These are phyloP conservation scores for Atkinsonella hypoxylon DNA, from an alignment of 2,329 filamentous ascomycete species.

Conservation along the genomic window DNA sequence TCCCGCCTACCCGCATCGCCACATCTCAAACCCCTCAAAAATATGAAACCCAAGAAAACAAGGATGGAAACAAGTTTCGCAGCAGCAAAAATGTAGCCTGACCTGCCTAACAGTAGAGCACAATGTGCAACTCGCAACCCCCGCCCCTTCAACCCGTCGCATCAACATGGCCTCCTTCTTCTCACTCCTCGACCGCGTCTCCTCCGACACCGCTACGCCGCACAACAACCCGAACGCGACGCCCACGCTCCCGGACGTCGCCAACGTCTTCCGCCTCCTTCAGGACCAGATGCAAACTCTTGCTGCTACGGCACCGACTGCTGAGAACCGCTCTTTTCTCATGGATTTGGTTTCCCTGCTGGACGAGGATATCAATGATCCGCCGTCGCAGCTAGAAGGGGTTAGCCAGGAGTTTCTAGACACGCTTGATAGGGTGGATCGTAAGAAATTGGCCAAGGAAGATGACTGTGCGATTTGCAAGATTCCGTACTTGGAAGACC, in stretches of 20 bases:
- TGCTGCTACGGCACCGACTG: conserved; percentile 34
- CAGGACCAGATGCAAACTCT: conserved; percentile 46
- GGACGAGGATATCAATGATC: conserved; percentile 37
- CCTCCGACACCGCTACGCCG: conserved; percentile 20
- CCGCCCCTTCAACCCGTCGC: conserved; percentile 34
- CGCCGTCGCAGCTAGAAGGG: conserved; percentile 39
- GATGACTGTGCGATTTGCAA: conserved; percentile 52
- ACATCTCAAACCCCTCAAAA: not conserved
- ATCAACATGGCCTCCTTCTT: conserved; percentile 54
- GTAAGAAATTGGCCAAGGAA: conserved; percentile 35
- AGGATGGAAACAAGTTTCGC: too few species aligned
- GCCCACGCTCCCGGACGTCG: conserved; percentile 47
- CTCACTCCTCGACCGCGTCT: conserved; percentile 43
- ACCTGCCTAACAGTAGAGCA: conserved; percentile 42
- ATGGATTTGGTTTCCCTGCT: conserved; percentile 34
- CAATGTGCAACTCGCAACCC: conserved; percentile 38
- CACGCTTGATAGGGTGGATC: conserved; percentile 43
- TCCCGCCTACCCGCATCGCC: not conserved
- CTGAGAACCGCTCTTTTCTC: conserved; percentile 38
- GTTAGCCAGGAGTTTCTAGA: conserved; percentile 50
- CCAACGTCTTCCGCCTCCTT: conserved; percentile 44
- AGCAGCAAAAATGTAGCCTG: not conserved
- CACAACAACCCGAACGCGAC: conserved; percentile 45
- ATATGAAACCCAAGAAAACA: not conserved
- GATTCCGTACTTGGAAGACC: conserved; percentile 48